Evolutionary conservation across 768 basidiomycete genomes (phyloP).

Genomic region (Mycena amicta): DNA sequence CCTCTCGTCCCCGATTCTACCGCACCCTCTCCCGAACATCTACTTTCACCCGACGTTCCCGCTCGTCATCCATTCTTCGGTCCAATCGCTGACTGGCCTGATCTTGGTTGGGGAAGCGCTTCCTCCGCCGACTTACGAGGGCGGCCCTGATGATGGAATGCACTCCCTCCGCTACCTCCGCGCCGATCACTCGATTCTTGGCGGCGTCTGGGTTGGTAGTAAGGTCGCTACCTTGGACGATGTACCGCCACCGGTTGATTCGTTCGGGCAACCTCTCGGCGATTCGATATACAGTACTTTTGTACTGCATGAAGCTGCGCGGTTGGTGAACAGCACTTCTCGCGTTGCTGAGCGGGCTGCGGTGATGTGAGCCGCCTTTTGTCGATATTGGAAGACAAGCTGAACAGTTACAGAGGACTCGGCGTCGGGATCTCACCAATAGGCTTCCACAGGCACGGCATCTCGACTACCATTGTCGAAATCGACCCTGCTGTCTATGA

Average conservation of each 20-base stretch:
- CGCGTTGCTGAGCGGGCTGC: slow-evolving; percentile 55
- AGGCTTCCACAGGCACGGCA: slow-evolving; percentile 67
- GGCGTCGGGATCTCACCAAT: slow-evolving; percentile 83
- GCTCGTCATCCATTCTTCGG: slow-evolving; percentile 67
- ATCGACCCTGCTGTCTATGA: slow-evolving; percentile 90
- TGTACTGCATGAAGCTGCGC: slow-evolving; percentile 81
- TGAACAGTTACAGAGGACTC: slow-evolving; percentile 64
- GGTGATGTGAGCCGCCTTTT: slow-evolving; percentile 55
- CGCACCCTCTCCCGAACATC: slow-evolving; percentile 51
- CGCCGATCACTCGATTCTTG: slow-evolving; percentile 65
- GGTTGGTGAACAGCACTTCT: slow-evolving; percentile 61
- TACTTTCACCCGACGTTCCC: slow-evolving; percentile 56
- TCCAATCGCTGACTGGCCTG: slow-evolving; percentile 74
- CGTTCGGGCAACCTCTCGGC: slow-evolving; percentile 56
- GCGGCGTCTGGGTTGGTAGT: slow-evolving; percentile 78
- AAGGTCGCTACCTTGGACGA: slow-evolving; percentile 46
- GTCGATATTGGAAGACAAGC: slow-evolving; percentile 8
- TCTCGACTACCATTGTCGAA: slow-evolving; percentile 85
- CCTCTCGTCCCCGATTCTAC: slow-evolving; percentile 59
- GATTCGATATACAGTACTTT: slow-evolving; percentile 87
- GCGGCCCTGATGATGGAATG: slow-evolving; percentile 36
- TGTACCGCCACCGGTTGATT: slow-evolving; percentile 48
- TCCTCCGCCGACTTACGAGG: slow-evolving; percentile 36
- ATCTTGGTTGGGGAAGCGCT: slow-evolving; percentile 80
- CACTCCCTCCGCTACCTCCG: slow-evolving; percentile 64